Percentiles rank a stretch among this genome's conserved stretches.
Conservation (phyloP, 805 yeast species). For the Candida pini region DNA sequence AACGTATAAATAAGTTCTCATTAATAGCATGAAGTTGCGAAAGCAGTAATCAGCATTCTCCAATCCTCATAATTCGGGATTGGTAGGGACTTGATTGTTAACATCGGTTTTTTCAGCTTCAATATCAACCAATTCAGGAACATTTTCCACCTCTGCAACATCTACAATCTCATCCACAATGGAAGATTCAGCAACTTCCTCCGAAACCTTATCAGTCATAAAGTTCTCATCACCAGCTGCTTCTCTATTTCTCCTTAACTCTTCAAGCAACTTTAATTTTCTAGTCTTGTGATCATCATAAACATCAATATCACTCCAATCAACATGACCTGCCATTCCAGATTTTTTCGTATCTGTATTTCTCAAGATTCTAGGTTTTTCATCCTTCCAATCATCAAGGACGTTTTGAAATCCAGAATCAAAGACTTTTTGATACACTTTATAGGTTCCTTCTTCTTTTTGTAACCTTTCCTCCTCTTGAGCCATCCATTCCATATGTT, state of each 20-base stretch:
- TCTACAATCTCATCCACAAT: background rate
- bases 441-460: slow-evolving; percentile 58
- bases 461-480: slow-evolving; percentile 63
- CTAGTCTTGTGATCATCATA: slow-evolving; percentile 8
- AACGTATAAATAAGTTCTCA: background rate
- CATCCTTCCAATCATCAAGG: slow-evolving; percentile 65
- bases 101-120: background rate
- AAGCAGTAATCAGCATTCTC: too few species aligned
- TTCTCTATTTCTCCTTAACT: background rate
- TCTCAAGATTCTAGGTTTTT: slow-evolving; percentile 64
- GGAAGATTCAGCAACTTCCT: background rate
- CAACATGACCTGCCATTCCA: slow-evolving; percentile 45
- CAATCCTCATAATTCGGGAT: background rate
- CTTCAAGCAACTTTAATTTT: slow-evolving; percentile 2
- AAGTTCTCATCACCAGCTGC: background rate
- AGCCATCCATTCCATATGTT: slow-evolving; percentile 63
- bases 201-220: too few species aligned
- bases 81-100: background rate
- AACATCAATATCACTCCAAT: slow-evolving; percentile 63
- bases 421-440: slow-evolving; percentile 68
- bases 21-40: too few species aligned
- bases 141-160: background rate
- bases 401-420: slow-evolving; percentile 74
- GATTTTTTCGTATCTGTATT: slow-evolving; percentile 61
- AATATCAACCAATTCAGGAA: background rate